A percentile compares a stretch with the other conserved stretches of the same genome.
Evolutionary conservation across 139 green algal genomes (phyloP).

Genomic region (Chlorella sp.): DNA sequence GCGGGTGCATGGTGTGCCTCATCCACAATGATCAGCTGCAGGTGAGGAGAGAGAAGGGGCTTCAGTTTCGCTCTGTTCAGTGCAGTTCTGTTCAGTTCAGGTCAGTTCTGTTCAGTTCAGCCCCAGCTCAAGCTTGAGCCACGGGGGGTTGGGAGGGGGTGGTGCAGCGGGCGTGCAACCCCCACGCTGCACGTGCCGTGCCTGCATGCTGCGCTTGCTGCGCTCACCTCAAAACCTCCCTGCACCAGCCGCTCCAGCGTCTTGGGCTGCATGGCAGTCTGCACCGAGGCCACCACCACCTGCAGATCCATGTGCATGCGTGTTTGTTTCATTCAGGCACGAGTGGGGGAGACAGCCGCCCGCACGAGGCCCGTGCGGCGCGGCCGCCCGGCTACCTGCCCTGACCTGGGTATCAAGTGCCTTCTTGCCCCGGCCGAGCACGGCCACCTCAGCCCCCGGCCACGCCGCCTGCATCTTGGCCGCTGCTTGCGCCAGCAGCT

Average conservation of each 20-base stretch:
- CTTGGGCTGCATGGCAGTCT: slow-evolving; percentile 16
- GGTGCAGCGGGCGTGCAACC: no score
- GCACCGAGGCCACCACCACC: slow-evolving; percentile 36
- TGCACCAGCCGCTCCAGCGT: background rate
- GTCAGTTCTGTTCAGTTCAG: no score
- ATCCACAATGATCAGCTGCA: slow-evolving; percentile 39
- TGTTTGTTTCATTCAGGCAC: background rate
- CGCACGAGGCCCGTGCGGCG: no score
- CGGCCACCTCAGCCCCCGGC: background rate
- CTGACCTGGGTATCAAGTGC: slow-evolving; percentile 32
- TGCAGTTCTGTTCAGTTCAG: no score
- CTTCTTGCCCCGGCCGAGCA: background rate
- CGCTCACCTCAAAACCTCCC: background rate
- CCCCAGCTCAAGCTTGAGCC: no score
- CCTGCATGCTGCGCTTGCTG: background rate
- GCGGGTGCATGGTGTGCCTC: slow-evolving; percentile 36
- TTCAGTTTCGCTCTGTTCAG: no score
- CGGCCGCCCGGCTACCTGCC: no score
- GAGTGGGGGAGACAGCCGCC: background rate
- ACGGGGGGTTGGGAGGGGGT: no score
- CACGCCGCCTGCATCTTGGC: slow-evolving; percentile 1
- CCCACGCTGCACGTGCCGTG: no score
- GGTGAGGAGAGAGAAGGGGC: no score
- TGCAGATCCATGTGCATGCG: background rate
- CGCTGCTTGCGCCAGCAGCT: slow-evolving; percentile 35